A percentile compares a stretch with the other conserved stretches of the same genome.
Conservation (phyloP, 148 eudicot species). For the Camellia granthamiana region DNA sequence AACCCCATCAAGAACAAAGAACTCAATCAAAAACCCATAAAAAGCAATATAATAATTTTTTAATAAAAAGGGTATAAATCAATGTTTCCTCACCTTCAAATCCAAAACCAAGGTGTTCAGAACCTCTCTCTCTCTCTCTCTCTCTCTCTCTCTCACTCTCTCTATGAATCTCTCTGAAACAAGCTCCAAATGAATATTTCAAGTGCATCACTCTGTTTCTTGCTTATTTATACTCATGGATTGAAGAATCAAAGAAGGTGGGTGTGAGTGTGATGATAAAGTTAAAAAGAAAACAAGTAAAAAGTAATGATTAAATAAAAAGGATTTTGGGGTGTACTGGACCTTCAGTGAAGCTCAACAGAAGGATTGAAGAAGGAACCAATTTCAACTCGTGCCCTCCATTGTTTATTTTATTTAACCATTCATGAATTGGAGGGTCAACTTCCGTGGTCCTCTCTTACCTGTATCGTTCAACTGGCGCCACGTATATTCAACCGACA, state of each 20-base stretch:
- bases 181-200: constrained; percentile 2
- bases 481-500: too few relatives aligned
- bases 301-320: neutral
- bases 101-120: neutral
- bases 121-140: constrained; percentile 6
- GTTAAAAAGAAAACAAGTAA: too few relatives aligned
- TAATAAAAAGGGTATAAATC: neutral
- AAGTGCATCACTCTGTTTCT: too few relatives aligned
- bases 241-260: neutral
- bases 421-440: neutral
- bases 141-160: neutral
- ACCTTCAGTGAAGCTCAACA: constrained; percentile 1
- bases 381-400: neutral
- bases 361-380: constrained; percentile 4
- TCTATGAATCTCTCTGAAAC: constrained; percentile 7
- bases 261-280: too few relatives aligned
- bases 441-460: neutral
- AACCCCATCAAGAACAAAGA: constrained; percentile 5
- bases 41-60: neutral
- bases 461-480: too few relatives aligned
- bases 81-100: constrained; percentile 4
- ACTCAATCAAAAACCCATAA: neutral
- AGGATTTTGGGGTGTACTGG: neutral
- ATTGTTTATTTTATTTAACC: neutral
- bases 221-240: neutral